Percentiles rank a stretch among this genome's conserved stretches.
Evolutionary conservation across 1,284 basidiomycete genomes (phyloP).

Genomic region (Bjerkandera adusta): DNA sequence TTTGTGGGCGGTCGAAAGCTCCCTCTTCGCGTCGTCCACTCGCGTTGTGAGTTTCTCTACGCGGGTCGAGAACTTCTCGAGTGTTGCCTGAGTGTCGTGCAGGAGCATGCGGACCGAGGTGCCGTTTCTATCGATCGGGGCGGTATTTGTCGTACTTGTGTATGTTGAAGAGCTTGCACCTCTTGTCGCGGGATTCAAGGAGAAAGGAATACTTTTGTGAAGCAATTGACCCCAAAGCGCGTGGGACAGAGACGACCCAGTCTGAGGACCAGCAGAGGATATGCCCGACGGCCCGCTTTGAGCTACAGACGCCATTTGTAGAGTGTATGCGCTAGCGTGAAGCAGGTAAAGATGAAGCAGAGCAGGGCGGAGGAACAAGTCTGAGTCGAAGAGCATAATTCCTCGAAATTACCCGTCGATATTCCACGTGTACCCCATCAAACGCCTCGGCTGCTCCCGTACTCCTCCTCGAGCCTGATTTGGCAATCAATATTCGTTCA

Average conservation of each 20-base stretch:
- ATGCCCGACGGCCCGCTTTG: background rate
- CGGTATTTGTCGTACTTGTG: constrained; percentile 32
- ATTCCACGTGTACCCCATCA: constrained; percentile 4
- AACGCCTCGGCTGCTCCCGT: too few relatives aligned
- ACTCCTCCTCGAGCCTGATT: too few relatives aligned
- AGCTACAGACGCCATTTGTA: background rate
- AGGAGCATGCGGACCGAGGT: constrained; percentile 67
- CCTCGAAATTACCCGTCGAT: background rate
- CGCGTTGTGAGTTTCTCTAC: constrained; percentile 36
- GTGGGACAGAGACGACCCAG: constrained; percentile 4
- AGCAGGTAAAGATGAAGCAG: background rate
- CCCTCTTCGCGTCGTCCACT: constrained; percentile 28
- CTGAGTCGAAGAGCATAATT: background rate
- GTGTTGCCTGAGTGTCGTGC: constrained; percentile 62
- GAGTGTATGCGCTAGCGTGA: background rate
- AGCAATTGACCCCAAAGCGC: constrained; percentile 33
- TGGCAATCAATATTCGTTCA: too few relatives aligned
- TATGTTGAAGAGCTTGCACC: too few relatives aligned
- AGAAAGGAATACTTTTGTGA: constrained; percentile 18
- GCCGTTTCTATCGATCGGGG: constrained; percentile 58
- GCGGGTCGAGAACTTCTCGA: constrained; percentile 56
- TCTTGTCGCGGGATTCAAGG: constrained; percentile 2
- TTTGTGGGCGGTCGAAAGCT: constrained; percentile 27
- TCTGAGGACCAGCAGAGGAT: background rate
- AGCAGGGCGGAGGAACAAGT: background rate